These are phyloP conservation scores for Penicillium crustosum DNA, from an alignment of 2,329 filamentous ascomycete species.

Conservation along the genomic window DNA sequence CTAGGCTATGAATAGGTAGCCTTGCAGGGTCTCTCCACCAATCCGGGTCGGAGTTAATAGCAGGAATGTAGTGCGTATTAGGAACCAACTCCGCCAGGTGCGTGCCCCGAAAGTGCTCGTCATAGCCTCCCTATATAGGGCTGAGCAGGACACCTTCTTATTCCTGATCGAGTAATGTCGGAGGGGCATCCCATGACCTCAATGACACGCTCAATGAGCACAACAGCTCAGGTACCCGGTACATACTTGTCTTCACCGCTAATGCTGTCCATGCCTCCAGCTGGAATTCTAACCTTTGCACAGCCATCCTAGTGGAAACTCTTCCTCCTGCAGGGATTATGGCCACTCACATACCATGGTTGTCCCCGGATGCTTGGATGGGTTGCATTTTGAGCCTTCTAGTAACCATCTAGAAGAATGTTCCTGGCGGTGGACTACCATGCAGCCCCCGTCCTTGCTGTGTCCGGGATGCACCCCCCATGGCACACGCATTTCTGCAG, in stretches of 20 bases:
- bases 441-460: slow-evolving; percentile 13
- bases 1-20: slow-evolving; percentile 10
- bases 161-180: slow-evolving; percentile 7
- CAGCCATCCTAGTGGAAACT: slow-evolving; percentile 18
- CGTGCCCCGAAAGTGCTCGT: neutral
- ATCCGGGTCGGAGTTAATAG: neutral
- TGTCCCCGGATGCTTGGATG: slow-evolving; percentile 26
- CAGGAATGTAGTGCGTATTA: neutral
- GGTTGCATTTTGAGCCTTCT: slow-evolving; percentile 26
- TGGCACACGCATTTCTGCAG: slow-evolving; percentile 3
- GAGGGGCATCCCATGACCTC: neutral
- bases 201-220: slow-evolving; percentile 1
- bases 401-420: slow-evolving; percentile 34
- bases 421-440: slow-evolving; percentile 25
- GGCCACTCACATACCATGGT: slow-evolving; percentile 15
- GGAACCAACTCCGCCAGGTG: neutral
- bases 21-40: slow-evolving; percentile 1
- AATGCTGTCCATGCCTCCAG: slow-evolving; percentile 13
- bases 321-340: slow-evolving; percentile 15
- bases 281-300: slow-evolving; percentile 19
- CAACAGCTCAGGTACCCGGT: slow-evolving; percentile 13
- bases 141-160: slow-evolving; percentile 8
- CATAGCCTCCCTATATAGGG: slow-evolving; percentile 4
- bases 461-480: slow-evolving; percentile 3
- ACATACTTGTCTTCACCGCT: slow-evolving; percentile 22